These are phyloP conservation scores for Capsicum pubescens DNA, from an alignment of 257 asterid species.

Conservation along the genomic window DNA sequence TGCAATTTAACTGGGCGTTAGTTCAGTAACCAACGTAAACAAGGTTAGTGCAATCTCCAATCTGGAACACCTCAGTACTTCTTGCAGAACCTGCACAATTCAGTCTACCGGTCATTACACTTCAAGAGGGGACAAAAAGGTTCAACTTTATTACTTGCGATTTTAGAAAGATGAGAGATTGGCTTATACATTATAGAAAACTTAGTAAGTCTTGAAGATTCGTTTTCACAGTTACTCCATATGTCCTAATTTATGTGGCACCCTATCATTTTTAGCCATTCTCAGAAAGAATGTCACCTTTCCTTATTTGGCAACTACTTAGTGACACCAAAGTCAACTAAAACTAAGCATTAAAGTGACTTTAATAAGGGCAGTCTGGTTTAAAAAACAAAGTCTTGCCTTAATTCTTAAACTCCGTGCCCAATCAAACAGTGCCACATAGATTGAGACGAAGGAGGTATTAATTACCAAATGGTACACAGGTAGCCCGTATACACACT, in stretches of 20 bases:
- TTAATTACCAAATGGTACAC: background rate
- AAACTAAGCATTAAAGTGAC: no score
- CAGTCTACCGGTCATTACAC: conserved; percentile 1
- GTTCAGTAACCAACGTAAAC: conserved; percentile 8
- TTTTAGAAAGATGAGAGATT: background rate
- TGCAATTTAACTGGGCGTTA: conserved; percentile 20
- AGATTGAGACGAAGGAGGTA: no score
- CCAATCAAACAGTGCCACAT: no score
- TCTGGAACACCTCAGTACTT: background rate
- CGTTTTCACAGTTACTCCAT: background rate
- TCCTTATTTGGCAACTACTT: no score
- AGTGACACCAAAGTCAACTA: no score
- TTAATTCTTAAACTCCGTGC: no score
- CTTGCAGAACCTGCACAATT: conserved; percentile 22
- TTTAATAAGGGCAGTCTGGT: no score
- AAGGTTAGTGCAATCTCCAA: conserved; percentile 24
- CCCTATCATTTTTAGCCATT: no score
- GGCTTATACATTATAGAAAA: background rate
- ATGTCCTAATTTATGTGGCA: no score
- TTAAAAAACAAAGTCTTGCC: no score
- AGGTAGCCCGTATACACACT: background rate
- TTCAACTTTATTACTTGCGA: background rate
- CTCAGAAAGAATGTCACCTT: no score
- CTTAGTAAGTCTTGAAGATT: background rate
- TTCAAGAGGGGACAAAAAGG: background rate